Evolutionary conservation across 2,329 filamentous ascomycete species (phyloP).

Genomic region (Didymella exigua): DNA sequence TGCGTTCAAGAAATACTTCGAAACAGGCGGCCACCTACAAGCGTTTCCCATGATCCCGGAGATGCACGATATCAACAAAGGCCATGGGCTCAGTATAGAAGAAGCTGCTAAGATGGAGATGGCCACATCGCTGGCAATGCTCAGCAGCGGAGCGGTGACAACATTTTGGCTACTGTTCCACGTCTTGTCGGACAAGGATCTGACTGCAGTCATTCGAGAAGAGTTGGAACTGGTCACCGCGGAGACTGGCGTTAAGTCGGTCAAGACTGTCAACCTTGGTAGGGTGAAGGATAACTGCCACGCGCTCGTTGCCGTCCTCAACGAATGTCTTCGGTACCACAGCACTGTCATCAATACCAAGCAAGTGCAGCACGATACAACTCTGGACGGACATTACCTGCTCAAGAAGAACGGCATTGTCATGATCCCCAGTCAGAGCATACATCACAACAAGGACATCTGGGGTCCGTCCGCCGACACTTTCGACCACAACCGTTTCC

Average conservation of each 20-base stretch:
- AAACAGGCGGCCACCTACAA: slow-evolving; percentile 46
- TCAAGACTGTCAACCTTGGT: slow-evolving; percentile 38
- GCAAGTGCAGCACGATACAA: slow-evolving; percentile 45
- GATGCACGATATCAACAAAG: slow-evolving; percentile 43
- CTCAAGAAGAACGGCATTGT: slow-evolving; percentile 46
- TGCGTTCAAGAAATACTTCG: slow-evolving; percentile 50
- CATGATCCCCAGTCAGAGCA: slow-evolving; percentile 43
- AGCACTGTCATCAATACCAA: slow-evolving; percentile 49
- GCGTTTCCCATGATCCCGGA: slow-evolving; percentile 47
- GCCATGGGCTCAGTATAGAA: slow-evolving; percentile 39
- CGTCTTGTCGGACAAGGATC: slow-evolving; percentile 41
- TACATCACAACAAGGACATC: slow-evolving; percentile 39
- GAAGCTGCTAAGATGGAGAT: slow-evolving; percentile 53
- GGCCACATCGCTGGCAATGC: slow-evolving; percentile 49
- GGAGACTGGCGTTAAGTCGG: slow-evolving; percentile 2
- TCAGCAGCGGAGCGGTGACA: slow-evolving; percentile 51
- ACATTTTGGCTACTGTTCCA: slow-evolving; percentile 52
- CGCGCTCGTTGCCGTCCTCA: slow-evolving; percentile 49
- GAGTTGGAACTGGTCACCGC: slow-evolving; percentile 28
- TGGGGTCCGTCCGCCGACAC: slow-evolving; percentile 42
- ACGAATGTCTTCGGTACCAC: slow-evolving; percentile 51
- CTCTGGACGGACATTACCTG: slow-evolving; percentile 39
- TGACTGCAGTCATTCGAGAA: slow-evolving; percentile 40
- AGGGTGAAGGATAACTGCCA: slow-evolving; percentile 47
- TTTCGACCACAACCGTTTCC: slow-evolving; percentile 47